Evolutionary conservation across 305 asterid species (phyloP), one percentile per base, ranked within the genome.

Genomic region (Fraxinus floribunda): DNA sequence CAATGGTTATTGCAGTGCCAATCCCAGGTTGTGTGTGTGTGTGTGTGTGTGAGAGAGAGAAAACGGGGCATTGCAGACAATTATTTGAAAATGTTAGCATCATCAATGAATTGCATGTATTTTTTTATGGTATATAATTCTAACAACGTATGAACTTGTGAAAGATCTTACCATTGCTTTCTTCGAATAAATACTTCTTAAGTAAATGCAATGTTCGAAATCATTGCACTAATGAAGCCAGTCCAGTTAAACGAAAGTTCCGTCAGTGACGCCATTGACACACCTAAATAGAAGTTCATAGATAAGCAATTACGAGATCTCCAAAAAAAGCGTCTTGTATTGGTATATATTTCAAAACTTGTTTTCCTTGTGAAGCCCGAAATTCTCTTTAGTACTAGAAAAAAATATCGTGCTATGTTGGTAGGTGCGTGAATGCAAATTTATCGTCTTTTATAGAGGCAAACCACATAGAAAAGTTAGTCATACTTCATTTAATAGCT

Each of bases 181-280:
- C 91, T 91, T 91, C 64, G 93, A 91, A 83, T 91, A 91, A 76
- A 91, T 88, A 87, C 95, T 91, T 81, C 94, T 86, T 90, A 91
- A 71, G 95, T 90, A 74, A 91, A 91, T 9, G 95, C 92, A 80
- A 90, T 75, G 78, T 91, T 91, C 15, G 95, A 91, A 30, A 91
- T 90, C 93, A 91, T 90, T 22, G 95, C 94, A 77, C 95, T 91
- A 34, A 78, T 87, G 91, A 91, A 91, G 29, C 93, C 93, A 39
- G 88, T 88, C 94, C 95, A 91, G 22, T 91, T 91, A 77, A 91
- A 91, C 5, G 95, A 90, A 72, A 91, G 91, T 46, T 91, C 95
- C 0, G 94, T 91, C 86, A 90, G 24, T 2, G 95, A 91, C 4
- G 93, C 92, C 91, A 91, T 87, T 11, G 93, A 91, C 72, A 91